Evolutionary conservation across 352 stramenopile species (phyloP), one percentile per base, ranked within the genome.

Genomic region (Pythium dissotocum): DNA sequence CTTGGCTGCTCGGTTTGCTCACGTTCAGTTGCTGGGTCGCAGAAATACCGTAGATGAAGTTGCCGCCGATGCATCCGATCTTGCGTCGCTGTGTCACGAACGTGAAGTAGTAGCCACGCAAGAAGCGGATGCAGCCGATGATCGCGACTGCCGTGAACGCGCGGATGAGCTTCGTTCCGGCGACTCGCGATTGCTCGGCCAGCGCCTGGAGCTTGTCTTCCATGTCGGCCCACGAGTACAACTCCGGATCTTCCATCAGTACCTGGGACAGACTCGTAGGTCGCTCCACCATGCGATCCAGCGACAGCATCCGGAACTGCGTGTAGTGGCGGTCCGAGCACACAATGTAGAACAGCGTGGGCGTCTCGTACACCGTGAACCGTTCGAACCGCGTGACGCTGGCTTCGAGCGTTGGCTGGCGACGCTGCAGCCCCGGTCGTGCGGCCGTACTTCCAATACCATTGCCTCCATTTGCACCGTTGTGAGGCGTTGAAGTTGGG

Each of bases 61-160:
- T 98, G 18, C 88, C 87, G n/a, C 95, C 95, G 64, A 99, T 98
- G 61, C 88, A 97, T 0, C 97, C 97, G 14, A 99, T 98, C 71
- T 99, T 98, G 9, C 88, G 90, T 56, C 95, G 86, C 70, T 99
- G 94, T 2, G 97, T 99, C 38, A 99, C 98, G 38, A 99, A 90
- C 40, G 97, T 98, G 28, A 99, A 91, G 79, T 99, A 99, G 78
- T 99, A 99, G 63, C 92, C 98, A 56, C 98, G 92, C 52, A 99
- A 77, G 78, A 99, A 99, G 24, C 96, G 94, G 51, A 99, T 93
- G 67, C 99, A 99, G 2, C 97, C 98, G 6, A 99, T 88, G 70
- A 99, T 97, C 16, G 97, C 97, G 48, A 98, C 98, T 0, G 95
- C 97, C 46, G 93, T 97, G 61, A 95, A 93, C 0, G 85, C 82